Percentiles rank a stretch among this genome's conserved stretches.
phyloP scores from a whole-genome alignment of 1,284 basidiomycete species.

The Mycosarcoma maydis region DNA sequence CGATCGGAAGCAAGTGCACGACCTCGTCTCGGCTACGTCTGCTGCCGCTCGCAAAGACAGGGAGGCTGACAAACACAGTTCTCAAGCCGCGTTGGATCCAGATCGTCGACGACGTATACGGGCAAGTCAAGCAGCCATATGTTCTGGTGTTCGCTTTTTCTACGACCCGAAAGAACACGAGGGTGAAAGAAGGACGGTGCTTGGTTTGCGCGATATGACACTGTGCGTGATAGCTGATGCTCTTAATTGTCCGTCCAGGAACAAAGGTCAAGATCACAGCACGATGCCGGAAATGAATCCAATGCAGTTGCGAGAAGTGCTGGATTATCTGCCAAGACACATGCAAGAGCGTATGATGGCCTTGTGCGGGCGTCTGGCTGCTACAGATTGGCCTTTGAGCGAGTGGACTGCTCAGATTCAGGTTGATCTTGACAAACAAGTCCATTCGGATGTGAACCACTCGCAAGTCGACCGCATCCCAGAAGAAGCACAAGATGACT shows the following conservation, averaged over 20 bases:
- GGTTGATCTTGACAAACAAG: neutral
- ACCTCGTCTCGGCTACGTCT: neutral
- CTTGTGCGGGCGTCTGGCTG: constrained; percentile 25
- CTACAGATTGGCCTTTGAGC: constrained; percentile 20
- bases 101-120: neutral
- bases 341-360: constrained; percentile 26
- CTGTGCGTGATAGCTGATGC: constrained; percentile 34
- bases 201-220: constrained; percentile 27
- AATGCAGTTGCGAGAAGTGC: constrained; percentile 6
- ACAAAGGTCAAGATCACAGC: neutral
- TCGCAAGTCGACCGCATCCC: neutral
- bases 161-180: neutral
- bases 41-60: too few species aligned
- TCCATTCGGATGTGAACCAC: too few species aligned
- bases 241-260: constrained; percentile 7
- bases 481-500: constrained; percentile 8
- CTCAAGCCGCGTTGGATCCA: too few species aligned
- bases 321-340: constrained; percentile 30
- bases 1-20: constrained; percentile 3
- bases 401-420: constrained; percentile 25
- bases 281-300: constrained; percentile 1
- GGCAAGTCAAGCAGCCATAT: neutral
- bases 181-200: neutral
- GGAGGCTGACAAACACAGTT: neutral
- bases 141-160: constrained; percentile 15